Evolutionary conservation across 768 basidiomycete species (phyloP), one percentile per base, ranked within the genome.

Genomic region (Termitomyces sp.): DNA sequence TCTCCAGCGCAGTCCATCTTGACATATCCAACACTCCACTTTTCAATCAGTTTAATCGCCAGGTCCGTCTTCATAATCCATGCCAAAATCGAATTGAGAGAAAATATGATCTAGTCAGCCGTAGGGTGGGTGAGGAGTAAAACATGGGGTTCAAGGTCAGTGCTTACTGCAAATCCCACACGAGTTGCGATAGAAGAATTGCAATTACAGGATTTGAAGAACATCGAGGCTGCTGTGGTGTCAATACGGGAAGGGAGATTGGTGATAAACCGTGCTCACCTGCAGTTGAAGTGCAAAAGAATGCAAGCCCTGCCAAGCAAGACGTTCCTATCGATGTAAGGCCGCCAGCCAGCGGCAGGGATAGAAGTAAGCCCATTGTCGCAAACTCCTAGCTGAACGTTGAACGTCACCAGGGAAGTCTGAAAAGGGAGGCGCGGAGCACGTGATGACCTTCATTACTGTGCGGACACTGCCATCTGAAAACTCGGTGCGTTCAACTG

Each of bases 131-230:
- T 32, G 44, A 33, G 7, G 16, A 45, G 18, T 33, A 14, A 6
- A 10, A 16, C 9, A 14, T 22, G 13, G 24, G n/a, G 5, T 18
- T 11, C 7, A 3, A 13, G 13, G 38, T 26, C 2, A 33, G 20
- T 24, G 70, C 88, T 58, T 69, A 92, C 94, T 16, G 93, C 94
- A 72, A 94, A 97, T 35, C 95, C 95, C 57, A 98, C 88, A 67
- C 95, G 88, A 45, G 95, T 98, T 0, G 97, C 97, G 64, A 99
- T 98, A 0, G 94, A 96, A 9, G 94, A 96, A 70, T 98, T 98
- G 76, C 97, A 99, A 70, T 98, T 98, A 73, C 96, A 99, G 33
- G 91, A 94, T 78, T 97, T 98, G 82, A 87, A 94, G 76, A 97
- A 92, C 84, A 96, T 94, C 36, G 92, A 94, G 3, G 95, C 94